A percentile compares a stretch with the other conserved stretches of the same genome.
These are phyloP conservation scores for Fomitiporia mediterranea DNA, from an alignment of 1,284 basidiomycete species.

Conservation along the genomic window DNA sequence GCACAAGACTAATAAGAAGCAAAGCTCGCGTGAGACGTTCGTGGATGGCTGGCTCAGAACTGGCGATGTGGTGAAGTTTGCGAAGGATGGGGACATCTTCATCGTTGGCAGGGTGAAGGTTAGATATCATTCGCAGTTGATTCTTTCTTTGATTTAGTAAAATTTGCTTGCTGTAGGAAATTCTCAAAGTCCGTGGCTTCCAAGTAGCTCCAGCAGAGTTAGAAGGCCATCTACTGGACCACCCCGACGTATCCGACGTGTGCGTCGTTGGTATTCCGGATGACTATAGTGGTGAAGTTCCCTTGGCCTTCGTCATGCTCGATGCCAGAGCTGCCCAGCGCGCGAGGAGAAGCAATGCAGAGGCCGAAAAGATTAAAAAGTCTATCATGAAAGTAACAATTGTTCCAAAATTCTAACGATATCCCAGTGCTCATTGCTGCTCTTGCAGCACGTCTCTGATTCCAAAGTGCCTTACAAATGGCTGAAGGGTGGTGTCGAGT, in stretches of 20 bases:
- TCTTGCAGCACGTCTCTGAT: slow-evolving; percentile 58
- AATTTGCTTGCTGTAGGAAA: slow-evolving; percentile 15
- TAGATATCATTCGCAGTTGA: slow-evolving; percentile 9
- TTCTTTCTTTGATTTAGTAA: background rate
- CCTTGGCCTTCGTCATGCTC: slow-evolving; percentile 65
- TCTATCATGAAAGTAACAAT: slow-evolving; percentile 42
- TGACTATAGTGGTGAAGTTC: slow-evolving; percentile 76
- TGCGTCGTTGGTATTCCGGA: slow-evolving; percentile 76
- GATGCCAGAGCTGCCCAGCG: slow-evolving; percentile 38
- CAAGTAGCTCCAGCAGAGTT: slow-evolving; percentile 52
- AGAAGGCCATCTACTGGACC: slow-evolving; percentile 70
- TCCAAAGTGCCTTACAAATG: slow-evolving; percentile 68
- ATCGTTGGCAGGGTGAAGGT: slow-evolving; percentile 69
- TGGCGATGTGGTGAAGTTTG: slow-evolving; percentile 61
- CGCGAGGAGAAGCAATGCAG: slow-evolving; percentile 32
- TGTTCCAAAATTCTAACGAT: slow-evolving; percentile 3
- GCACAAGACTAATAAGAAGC: no score
- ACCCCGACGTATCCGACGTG: slow-evolving; percentile 62
- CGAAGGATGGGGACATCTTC: slow-evolving; percentile 52
- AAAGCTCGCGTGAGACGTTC: slow-evolving; percentile 58
- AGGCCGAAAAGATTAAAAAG: slow-evolving; percentile 38
- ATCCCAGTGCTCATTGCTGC: slow-evolving; percentile 8
- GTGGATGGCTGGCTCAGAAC: slow-evolving; percentile 60
- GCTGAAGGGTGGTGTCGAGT: slow-evolving; percentile 63
- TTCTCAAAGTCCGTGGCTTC: slow-evolving; percentile 18